Conservation (phyloP, 2,329 filamentous ascomycete genomes). For the Colletotrichum lupini region DNA sequence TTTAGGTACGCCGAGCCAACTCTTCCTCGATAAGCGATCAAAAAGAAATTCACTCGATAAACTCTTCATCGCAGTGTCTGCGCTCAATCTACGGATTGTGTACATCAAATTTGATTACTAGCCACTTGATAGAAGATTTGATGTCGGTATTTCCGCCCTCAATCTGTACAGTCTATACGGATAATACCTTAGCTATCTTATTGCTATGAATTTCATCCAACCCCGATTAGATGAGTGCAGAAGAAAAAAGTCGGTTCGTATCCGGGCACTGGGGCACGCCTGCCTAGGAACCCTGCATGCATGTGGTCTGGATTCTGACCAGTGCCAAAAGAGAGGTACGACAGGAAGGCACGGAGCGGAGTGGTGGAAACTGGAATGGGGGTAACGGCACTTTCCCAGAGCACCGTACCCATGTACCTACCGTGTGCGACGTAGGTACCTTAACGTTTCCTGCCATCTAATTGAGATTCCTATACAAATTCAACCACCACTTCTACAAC, state of each 20-base stretch:
- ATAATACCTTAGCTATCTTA: neutral
- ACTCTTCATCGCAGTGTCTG: neutral
- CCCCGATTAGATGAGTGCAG: neutral
- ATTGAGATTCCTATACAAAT: neutral
- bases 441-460: neutral
- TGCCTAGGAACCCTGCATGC: neutral
- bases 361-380: neutral
- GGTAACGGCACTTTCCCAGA: neutral
- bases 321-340: neutral
- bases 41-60: neutral
- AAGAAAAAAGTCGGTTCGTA: neutral
- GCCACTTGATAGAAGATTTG: neutral
- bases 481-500: neutral
- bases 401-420: neutral
- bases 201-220: neutral
- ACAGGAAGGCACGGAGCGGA: neutral
- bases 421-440: no score
- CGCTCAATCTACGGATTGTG: neutral
- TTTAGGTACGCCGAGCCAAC: neutral
- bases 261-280: constrained; percentile 14
- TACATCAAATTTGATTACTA: neutral
- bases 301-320: neutral
- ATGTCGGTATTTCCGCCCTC: neutral
- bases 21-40: neutral
- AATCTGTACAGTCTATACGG: neutral